Evolutionary conservation across 352 stramenopile genomes (phyloP).

Genomic region (Globisporangium irregulare): DNA sequence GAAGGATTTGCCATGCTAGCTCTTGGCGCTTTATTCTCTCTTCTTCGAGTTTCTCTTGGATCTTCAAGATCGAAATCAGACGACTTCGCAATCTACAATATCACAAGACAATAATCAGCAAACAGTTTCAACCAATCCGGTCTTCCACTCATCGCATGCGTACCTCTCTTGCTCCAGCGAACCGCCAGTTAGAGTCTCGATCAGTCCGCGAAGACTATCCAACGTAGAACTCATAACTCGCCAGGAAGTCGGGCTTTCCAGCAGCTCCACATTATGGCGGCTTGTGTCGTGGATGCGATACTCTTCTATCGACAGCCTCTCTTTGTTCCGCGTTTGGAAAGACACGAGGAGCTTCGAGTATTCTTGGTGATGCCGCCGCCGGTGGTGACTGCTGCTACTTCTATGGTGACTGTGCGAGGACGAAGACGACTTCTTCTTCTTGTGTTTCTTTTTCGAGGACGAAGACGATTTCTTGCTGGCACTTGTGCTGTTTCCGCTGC

Average conservation of each 20-base stretch:
- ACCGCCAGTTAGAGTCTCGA: slow-evolving; percentile 49
- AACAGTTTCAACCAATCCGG: not conserved
- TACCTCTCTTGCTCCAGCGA: slow-evolving; percentile 76
- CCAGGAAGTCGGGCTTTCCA: slow-evolving; percentile 62
- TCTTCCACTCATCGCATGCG: not conserved
- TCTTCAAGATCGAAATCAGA: slow-evolving; percentile 78
- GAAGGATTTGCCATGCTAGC: slow-evolving; percentile 70
- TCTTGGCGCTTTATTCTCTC: slow-evolving; percentile 67
- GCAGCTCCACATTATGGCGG: slow-evolving; percentile 20
- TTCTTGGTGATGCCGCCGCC: slow-evolving; percentile 62
- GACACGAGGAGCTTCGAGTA: slow-evolving; percentile 61
- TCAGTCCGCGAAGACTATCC: slow-evolving; percentile 55
- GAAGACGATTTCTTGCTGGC: slow-evolving; percentile 57
- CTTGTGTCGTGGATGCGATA: slow-evolving; percentile 38
- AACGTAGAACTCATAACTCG: slow-evolving; percentile 69
- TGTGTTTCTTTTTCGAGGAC: slow-evolving; percentile 59
- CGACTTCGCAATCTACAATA: slow-evolving; percentile 50
- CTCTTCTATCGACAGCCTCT: slow-evolving; percentile 59
- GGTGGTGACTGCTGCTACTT: slow-evolving; percentile 45
- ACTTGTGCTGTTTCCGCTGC: slow-evolving; percentile 47
- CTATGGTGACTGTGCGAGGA: slow-evolving; percentile 50
- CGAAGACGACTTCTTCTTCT: slow-evolving; percentile 66
- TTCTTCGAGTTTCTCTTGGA: slow-evolving; percentile 66
- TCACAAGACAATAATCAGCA: not conserved
- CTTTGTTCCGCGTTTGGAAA: slow-evolving; percentile 53